Base-by-base conservation (phyloP, 2,329 filamentous ascomycete species). In the Penicillium crustosum region DNA sequence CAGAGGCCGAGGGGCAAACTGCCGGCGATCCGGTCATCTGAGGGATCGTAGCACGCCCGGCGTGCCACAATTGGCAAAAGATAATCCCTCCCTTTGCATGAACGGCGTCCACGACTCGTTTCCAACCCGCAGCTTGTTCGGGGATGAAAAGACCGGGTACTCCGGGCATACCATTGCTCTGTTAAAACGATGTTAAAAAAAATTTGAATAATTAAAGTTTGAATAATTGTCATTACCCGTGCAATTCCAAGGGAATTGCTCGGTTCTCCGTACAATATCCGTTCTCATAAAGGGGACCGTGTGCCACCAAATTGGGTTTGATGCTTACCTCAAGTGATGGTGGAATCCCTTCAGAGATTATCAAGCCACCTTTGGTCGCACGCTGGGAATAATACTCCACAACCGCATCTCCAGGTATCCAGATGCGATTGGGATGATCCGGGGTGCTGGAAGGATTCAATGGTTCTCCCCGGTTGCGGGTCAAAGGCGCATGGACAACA, bases 401-500 rank as follows among this genome's bases (percentile, higher is more conserved):
- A 41, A 75, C 65, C 27, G 77, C 61, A 49, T 80, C 76, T n/a
- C 74, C 75, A 1, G 77, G 78, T 17, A 79, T 70, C 74, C 81
- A 84, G 61, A 78, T 71, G 39, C 81, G 77, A 66, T 78, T 82
- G 44, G 77, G 78, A 57, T 71, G 77, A 61, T 82, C 79, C 0
- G 74, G 65, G 0, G 77, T 81, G 31, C 77, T 79, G 8, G 71
- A 65, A 13, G 71, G 61, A 12, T 75, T 75, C 38, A 78, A 52
- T 4, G 82, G 81, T 6, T 77, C 78, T 19, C 80, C 80, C 27
- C 83, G 78, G 63, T 81, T 81, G 19, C 83, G 78, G 6, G 83
- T 85, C 55, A 85, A 68, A 2, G 84, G 80, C 1, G 82, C 79
- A 62, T 81, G 68, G 44, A 82, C 73, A 25, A 85, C 70, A 52